Base-by-base conservation (phyloP, 2,329 filamentous ascomycete genomes). In the Cercospora beticola region DNA sequence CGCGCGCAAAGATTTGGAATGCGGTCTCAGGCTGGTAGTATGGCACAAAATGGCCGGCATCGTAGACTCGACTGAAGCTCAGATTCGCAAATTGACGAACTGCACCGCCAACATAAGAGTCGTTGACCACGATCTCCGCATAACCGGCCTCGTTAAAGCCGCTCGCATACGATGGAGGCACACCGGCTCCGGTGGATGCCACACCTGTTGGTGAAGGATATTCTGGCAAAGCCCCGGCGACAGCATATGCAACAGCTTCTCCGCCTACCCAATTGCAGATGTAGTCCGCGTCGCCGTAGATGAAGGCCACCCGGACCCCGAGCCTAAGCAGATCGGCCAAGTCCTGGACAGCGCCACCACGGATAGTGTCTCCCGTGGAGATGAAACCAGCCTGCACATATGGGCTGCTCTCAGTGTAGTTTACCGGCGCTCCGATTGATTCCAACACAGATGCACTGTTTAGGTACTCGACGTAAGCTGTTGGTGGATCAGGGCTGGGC, bases 41-140 rank as follows among this genome's bases (percentile, higher is more conserved):
- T 0, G 85, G 83, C 1, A 86, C 81, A 64, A 85, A 81, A 71
- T 87, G 86, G 3, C 85, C 85, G 1, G 85, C 81, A 72, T 86
- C 80, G 73, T 85, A 87, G 65, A 86, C 80, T 14, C 84, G 80
- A 5, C 80, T 81, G 74, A 86, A 86, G 36, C 79, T 82, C 6
- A 87, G 77, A 66, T 94, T 94, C 10, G 90, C 92, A 74, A 88
- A 92, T 78, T 95, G 91, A 4, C 92, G 86, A 0, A 92, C 91
- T 66, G 87, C 86, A 21, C 92, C 92, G 62, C 87, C 91, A 75
- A 89, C 87, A 79, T 90, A 90, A 6, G 85, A 83, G 28, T 84
- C 84, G 76, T 92, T 91, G 49, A 92, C 88, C 12, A 88, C 82
- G 70, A 95, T 88, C 14, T 90, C 87, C 0, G 88, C 86, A 76